Percentiles rank a stretch among this genome's conserved stretches.
Conservation (phyloP, 805 yeast genomes). For the Zygosaccharomyces pseudorouxii region DNA sequence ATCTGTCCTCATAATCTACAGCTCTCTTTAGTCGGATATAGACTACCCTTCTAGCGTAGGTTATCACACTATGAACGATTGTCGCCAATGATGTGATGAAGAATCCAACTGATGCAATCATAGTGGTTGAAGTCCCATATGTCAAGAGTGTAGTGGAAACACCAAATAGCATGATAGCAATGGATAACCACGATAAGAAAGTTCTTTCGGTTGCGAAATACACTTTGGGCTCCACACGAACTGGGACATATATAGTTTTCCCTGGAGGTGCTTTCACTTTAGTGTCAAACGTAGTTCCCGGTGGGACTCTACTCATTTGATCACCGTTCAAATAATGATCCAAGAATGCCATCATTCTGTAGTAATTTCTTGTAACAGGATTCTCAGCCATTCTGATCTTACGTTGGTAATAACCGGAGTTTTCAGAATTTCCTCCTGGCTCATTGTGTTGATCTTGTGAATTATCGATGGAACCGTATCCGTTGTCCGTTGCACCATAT, state of each 20-base stretch:
- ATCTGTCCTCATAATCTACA: slow-evolving; percentile 76
- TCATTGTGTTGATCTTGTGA: slow-evolving; percentile 6
- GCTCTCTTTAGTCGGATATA: slow-evolving; percentile 81
- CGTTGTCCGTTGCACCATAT: neutral
- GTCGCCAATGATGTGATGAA: slow-evolving; percentile 74
- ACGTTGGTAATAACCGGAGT: slow-evolving; percentile 33
- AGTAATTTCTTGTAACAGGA: slow-evolving; percentile 20
- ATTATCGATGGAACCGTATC: slow-evolving; percentile 39
- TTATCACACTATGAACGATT: slow-evolving; percentile 62
- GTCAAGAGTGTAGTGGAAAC: slow-evolving; percentile 82
- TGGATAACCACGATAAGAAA: slow-evolving; percentile 87
- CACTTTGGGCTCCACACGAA: slow-evolving; percentile 97
- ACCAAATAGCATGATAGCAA: slow-evolving; percentile 81
- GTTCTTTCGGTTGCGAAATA: slow-evolving; percentile 98
- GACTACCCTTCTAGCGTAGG: slow-evolving; percentile 75
- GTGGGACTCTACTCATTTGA: slow-evolving; percentile 51
- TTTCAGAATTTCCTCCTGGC: slow-evolving; percentile 16
- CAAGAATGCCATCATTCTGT: slow-evolving; percentile 19
- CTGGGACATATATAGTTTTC: slow-evolving; percentile 84
- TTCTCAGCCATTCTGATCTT: slow-evolving; percentile 22
- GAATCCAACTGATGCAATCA: slow-evolving; percentile 82
- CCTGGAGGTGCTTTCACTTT: slow-evolving; percentile 77
- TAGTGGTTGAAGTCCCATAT: slow-evolving; percentile 71
- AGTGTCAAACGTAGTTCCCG: slow-evolving; percentile 58
- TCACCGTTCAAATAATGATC: slow-evolving; percentile 51